A percentile compares a stretch with the other conserved stretches of the same genome.
Conservation (phyloP, 257 asterid species). For the Henckelia pumila region DNA sequence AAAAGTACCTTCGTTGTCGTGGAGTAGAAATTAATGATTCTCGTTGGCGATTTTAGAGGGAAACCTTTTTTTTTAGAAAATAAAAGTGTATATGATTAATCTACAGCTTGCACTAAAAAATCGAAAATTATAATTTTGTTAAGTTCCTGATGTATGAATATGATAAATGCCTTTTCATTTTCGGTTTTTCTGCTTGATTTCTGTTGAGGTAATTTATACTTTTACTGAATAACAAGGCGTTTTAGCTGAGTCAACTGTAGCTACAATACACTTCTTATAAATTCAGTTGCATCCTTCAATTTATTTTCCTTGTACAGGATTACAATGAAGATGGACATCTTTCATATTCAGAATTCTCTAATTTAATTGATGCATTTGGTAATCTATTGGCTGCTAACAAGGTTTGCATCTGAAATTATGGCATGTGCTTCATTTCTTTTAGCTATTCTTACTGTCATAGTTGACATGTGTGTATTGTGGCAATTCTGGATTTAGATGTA, state of each 20-base stretch:
- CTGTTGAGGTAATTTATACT: neutral
- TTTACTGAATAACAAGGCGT: neutral
- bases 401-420: slow-evolving; percentile 43
- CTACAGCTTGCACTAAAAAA: neutral
- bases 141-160: neutral
- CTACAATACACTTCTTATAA: slow-evolving; percentile 4
- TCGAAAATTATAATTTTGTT: no score
- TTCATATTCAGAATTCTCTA: slow-evolving; percentile 73
- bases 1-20: neutral
- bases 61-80: no score
- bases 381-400: slow-evolving; percentile 81
- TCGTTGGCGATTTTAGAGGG: neutral
- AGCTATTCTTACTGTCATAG: slow-evolving; percentile 3
- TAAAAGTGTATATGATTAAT: no score
- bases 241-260: neutral
- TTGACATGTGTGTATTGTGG: neutral
- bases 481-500: slow-evolving; percentile 23
- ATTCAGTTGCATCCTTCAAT: slow-evolving; percentile 18
- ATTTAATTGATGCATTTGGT: slow-evolving; percentile 86
- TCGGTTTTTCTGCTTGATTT: neutral
- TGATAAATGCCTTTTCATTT: neutral
- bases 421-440: slow-evolving; percentile 23
- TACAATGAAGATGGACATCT: slow-evolving; percentile 77
- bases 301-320: slow-evolving; percentile 55
- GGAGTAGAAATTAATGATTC: neutral